Evolutionary conservation across 2,329 filamentous ascomycete species (phyloP).

Genomic region (Beauveria medogensis): DNA sequence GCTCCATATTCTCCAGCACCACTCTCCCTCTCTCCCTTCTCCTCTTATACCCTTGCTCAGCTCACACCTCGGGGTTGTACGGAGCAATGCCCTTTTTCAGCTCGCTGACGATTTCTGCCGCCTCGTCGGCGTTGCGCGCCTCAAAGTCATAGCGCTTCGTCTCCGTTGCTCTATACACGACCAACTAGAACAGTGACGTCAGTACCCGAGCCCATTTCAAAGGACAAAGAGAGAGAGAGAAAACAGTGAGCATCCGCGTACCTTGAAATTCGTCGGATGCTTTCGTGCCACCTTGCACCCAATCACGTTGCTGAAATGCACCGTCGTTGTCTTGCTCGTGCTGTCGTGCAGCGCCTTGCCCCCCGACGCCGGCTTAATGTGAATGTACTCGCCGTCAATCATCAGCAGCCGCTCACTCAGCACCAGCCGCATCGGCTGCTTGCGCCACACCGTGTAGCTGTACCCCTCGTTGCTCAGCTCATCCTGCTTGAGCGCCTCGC

Average conservation of each 20-base stretch:
- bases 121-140: slow-evolving; percentile 62
- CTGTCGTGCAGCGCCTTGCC: slow-evolving; percentile 58
- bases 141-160: slow-evolving; percentile 82
- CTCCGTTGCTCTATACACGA: slow-evolving; percentile 69
- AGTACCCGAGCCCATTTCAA: background rate
- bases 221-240: background rate
- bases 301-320: slow-evolving; percentile 75
- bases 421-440: slow-evolving; percentile 75
- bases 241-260: slow-evolving; percentile 27
- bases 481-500: slow-evolving; percentile 52
- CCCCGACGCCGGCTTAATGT: slow-evolving; percentile 66
- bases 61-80: slow-evolving; percentile 42
- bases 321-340: slow-evolving; percentile 65
- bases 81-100: slow-evolving; percentile 68
- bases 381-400: slow-evolving; percentile 79
- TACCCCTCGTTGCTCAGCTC: slow-evolving; percentile 53
- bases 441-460: slow-evolving; percentile 72
- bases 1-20: background rate
- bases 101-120: slow-evolving; percentile 69
- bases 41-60: background rate
- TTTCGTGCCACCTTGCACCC: slow-evolving; percentile 74
- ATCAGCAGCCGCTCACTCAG: slow-evolving; percentile 68
- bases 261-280: slow-evolving; percentile 74
- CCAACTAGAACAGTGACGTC: slow-evolving; percentile 34
- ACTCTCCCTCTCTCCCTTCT: background rate